phyloP scores from a whole-genome alignment of 1,139 yeast species.

The Zygoascus sp. region DNA sequence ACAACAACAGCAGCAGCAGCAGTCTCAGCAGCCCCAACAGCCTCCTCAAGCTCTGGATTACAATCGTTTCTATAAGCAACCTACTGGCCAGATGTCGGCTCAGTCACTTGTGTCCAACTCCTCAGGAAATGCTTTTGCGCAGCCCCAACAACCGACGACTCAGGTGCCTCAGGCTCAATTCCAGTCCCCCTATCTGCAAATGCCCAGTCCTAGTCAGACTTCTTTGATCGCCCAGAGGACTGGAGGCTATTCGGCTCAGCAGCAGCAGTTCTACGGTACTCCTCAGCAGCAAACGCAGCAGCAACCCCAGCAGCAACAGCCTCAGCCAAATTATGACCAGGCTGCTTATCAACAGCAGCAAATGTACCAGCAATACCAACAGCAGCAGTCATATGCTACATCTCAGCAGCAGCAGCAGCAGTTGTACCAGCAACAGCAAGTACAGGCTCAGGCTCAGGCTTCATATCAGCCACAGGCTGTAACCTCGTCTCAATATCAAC shows the following conservation, averaged over 20 bases:
- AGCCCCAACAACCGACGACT: constrained; percentile 13
- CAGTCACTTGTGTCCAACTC: constrained; percentile 22
- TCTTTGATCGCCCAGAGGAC: constrained; percentile 25
- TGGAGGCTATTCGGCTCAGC: constrained; percentile 16
- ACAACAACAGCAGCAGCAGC: constrained; percentile 3
- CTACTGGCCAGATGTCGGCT: constrained; percentile 21
- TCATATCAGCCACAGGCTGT: not conserved
- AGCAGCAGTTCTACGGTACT: constrained; percentile 19
- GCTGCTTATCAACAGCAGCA: constrained; percentile 19
- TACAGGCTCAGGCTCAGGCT: constrained; percentile 1
- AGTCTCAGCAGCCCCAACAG: constrained; percentile 8
- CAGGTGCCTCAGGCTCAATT: constrained; percentile 7
- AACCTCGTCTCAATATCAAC: not conserved
- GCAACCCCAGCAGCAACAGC: constrained; percentile 20
- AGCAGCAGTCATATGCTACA: constrained; percentile 14
- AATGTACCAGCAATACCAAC: constrained; percentile 20
- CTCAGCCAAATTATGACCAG: constrained; percentile 14
- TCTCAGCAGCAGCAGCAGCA: constrained; percentile 14
- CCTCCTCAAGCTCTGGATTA: constrained; percentile 15
- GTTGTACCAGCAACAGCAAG: too few relatives aligned
- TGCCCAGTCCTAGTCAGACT: constrained; percentile 29
- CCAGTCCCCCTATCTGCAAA: constrained; percentile 26
- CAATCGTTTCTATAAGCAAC: constrained; percentile 22
- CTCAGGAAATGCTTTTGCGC: constrained; percentile 13
- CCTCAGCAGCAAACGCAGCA: constrained; percentile 16